Conservation (phyloP, 2,329 filamentous ascomycete species). For the Hyphodiscus sp. region DNA sequence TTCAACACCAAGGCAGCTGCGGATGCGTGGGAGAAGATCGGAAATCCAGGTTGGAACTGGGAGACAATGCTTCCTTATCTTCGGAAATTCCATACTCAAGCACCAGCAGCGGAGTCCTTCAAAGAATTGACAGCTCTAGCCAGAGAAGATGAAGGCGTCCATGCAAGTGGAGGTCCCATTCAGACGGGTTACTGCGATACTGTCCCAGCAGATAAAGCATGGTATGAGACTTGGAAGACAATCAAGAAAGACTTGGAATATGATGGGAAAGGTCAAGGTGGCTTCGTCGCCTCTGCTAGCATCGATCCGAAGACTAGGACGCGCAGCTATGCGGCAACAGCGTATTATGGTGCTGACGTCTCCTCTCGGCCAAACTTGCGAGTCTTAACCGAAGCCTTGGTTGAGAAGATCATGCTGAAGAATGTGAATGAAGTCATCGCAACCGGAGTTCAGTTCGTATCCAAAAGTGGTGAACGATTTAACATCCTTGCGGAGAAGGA, state of each 20-base stretch:
- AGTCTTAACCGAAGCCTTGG: constrained; percentile 77
- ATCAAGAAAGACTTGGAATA: constrained; percentile 27
- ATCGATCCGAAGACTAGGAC: constrained; percentile 16
- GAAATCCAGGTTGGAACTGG: constrained; percentile 29
- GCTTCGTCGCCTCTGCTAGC: constrained; percentile 19
- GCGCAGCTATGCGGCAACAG: constrained; percentile 17
- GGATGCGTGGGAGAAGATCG: neutral
- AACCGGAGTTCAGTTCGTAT: too few species aligned
- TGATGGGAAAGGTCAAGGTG: constrained; percentile 30
- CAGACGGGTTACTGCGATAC: constrained; percentile 7
- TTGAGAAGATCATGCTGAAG: constrained; percentile 53
- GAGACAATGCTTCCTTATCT: constrained; percentile 14
- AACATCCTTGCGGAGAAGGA: constrained; percentile 21
- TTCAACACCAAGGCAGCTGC: too few species aligned
- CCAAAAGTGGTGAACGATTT: neutral
- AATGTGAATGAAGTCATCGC: too few species aligned
- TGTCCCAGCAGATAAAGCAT: constrained; percentile 6
- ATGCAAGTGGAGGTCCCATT: constrained; percentile 7
- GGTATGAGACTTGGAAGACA: constrained; percentile 8
- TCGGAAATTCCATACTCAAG: constrained; percentile 8
- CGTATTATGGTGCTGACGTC: constrained; percentile 17
- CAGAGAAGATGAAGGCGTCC: constrained; percentile 2
- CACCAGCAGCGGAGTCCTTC: neutral
- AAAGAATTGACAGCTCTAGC: neutral
- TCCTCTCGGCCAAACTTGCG: constrained; percentile 55